phyloP scores from a whole-genome alignment of 371 early-diverging fungal genomes.

The Mortierella sp. region DNA sequence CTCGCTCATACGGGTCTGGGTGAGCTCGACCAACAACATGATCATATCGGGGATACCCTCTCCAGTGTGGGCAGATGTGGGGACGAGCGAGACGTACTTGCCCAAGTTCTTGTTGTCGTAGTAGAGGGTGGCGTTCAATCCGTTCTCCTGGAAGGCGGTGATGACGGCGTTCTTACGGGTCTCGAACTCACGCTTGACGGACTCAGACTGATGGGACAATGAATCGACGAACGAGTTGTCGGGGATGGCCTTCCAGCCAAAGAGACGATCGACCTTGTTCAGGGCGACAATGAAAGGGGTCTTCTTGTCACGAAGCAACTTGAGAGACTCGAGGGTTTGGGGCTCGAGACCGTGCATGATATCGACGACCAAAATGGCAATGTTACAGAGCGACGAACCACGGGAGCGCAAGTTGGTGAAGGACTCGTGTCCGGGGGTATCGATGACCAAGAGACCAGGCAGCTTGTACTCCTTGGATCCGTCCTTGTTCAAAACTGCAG shows the following conservation, averaged over 20 bases:
- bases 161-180: conserved; percentile 88
- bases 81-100: conserved; percentile 98
- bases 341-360: conserved; percentile 99
- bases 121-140: conserved; percentile 96
- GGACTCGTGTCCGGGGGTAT: conserved; percentile 99
- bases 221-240: conserved; percentile 89
- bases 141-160: conserved; percentile 94
- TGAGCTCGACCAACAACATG: conserved; percentile 92
- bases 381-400: conserved; percentile 99
- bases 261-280: conserved; percentile 99
- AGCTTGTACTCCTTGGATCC: conserved; percentile 81
- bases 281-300: conserved; percentile 99
- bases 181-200: conserved; percentile 92
- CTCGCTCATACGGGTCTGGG: conserved; percentile 96
- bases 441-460: conserved; percentile 99
- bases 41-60: conserved; percentile 99
- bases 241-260: conserved; percentile 93
- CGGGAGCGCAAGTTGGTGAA: conserved; percentile 99
- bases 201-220: conserved; percentile 82
- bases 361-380: conserved; percentile 99
- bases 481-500: conserved; percentile 76
- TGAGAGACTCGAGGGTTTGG: conserved; percentile 99
- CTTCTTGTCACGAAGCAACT: conserved; percentile 94
- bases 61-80: conserved; percentile 99
- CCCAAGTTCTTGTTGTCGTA: conserved; percentile 97